Conservation (phyloP, 495 filamentous ascomycete genomes). For the Barbatosphaeria neglecta region DNA sequence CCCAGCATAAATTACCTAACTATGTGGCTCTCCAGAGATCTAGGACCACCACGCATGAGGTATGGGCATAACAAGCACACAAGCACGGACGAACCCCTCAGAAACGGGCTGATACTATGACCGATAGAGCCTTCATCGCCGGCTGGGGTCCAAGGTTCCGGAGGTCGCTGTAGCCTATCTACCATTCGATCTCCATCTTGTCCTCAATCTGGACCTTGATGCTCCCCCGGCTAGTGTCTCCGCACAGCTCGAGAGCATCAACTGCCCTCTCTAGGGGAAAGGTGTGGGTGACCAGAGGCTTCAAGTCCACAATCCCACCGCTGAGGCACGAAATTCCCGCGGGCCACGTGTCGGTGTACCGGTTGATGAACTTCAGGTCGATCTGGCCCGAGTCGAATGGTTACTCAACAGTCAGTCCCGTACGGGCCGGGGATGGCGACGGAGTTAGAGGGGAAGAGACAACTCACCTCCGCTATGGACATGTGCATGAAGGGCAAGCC, state of each 20-base stretch:
- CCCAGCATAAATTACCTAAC: no score
- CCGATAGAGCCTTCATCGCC: not conserved
- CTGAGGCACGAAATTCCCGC: slow-evolving; percentile 36
- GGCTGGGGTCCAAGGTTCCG: no score
- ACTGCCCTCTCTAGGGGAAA: slow-evolving; percentile 45
- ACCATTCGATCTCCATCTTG: slow-evolving; percentile 26
- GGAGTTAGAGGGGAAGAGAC: not conserved
- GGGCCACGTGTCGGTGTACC: slow-evolving; percentile 54
- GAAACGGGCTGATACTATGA: not conserved
- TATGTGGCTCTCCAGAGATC: no score
- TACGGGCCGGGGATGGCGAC: no score
- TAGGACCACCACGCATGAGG: no score
- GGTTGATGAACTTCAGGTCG: slow-evolving; percentile 50
- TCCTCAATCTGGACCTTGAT: slow-evolving; percentile 53
- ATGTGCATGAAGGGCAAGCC: slow-evolving; percentile 58
- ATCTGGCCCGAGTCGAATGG: slow-evolving; percentile 25
- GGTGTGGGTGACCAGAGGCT: slow-evolving; percentile 35
- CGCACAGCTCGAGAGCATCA: slow-evolving; percentile 40
- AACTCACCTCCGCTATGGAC: slow-evolving; percentile 39
- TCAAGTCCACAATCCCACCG: slow-evolving; percentile 43
- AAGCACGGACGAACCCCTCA: no score
- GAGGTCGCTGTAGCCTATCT: no score
- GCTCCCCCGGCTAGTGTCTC: slow-evolving; percentile 35
- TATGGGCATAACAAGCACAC: no score
- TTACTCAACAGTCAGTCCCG: no score